These are phyloP conservation scores for Zygosaccharomyces siamensis DNA, from an alignment of 805 yeast genomes.

Conservation along the genomic window DNA sequence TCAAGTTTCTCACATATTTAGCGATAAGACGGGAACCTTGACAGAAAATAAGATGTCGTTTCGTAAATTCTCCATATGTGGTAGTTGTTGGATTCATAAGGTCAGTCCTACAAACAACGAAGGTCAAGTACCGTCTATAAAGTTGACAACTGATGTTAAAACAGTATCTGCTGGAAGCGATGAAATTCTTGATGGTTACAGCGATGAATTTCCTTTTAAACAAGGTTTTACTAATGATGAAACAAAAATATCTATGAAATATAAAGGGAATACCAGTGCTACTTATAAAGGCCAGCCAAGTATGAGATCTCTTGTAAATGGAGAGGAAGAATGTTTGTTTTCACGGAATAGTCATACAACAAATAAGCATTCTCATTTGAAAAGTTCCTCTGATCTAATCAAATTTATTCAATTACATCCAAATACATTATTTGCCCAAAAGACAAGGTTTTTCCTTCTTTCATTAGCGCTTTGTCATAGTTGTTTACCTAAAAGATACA, in stretches of 20 bases:
- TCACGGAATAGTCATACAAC: background rate
- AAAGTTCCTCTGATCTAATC: slow-evolving; percentile 62
- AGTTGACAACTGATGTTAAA: slow-evolving; percentile 19
- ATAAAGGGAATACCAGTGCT: slow-evolving; percentile 39
- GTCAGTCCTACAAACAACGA: slow-evolving; percentile 21
- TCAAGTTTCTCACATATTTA: slow-evolving; percentile 89
- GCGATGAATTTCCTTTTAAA: background rate
- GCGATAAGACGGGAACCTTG: slow-evolving; percentile 96
- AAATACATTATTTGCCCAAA: slow-evolving; percentile 58
- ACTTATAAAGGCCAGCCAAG: slow-evolving; percentile 53
- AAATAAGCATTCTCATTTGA: slow-evolving; percentile 31
- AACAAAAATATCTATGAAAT: slow-evolving; percentile 34
- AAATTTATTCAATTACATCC: slow-evolving; percentile 70
- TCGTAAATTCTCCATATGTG: slow-evolving; percentile 81
- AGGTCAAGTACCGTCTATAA: background rate
- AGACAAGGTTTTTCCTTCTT: slow-evolving; percentile 73
- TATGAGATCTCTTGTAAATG: slow-evolving; percentile 41
- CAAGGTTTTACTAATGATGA: background rate
- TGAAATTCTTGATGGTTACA: background rate
- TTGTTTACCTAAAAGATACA: slow-evolving; percentile 65
- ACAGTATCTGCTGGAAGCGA: slow-evolving; percentile 25
- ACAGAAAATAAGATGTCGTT: slow-evolving; percentile 94
- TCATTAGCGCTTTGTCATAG: slow-evolving; percentile 85
- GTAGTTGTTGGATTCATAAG: slow-evolving; percentile 86
- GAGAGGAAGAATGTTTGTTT: slow-evolving; percentile 2